A percentile compares a stretch with the other conserved stretches of the same genome.
Evolutionary conservation across 2,329 filamentous ascomycete genomes (phyloP).

Genomic region (Xenosphaeropsis pyriputrescens): DNA sequence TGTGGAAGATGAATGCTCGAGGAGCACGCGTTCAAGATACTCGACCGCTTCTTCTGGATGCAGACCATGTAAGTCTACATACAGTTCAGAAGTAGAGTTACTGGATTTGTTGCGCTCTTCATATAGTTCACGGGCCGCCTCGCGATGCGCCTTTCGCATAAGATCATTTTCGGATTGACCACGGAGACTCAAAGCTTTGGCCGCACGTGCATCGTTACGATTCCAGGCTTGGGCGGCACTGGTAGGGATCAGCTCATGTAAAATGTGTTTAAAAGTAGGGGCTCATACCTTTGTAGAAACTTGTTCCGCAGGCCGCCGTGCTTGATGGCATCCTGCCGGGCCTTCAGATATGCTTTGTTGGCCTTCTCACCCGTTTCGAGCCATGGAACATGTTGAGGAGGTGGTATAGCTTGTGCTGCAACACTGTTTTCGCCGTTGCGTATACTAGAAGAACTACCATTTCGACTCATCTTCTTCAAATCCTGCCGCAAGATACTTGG

Average conservation of each 20-base stretch:
- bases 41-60: conserved; percentile 94
- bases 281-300: conserved; percentile 72
- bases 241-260: conserved; percentile 1
- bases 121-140: conserved; percentile 83
- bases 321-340: conserved; percentile 89
- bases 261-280: conserved; percentile 2
- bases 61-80: conserved; percentile 94
- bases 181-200: conserved; percentile 84
- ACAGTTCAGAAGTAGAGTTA: conserved; percentile 52
- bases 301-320: conserved; percentile 94
- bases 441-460: conserved; percentile 49
- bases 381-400: conserved; percentile 90
- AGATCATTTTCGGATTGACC: conserved; percentile 94
- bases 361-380: conserved; percentile 81
- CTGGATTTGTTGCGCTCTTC: conserved; percentile 76
- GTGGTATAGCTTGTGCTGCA: conserved; percentile 69
- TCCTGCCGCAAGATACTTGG: conserved; percentile 44
- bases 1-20: conserved; percentile 62
- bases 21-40: conserved; percentile 76
- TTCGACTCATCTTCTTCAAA: conserved; percentile 42
- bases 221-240: conserved; percentile 98
- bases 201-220: conserved; percentile 87
- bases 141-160: conserved; percentile 93
- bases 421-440: conserved; percentile 64
- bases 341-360: conserved; percentile 91